Evolutionary conservation across 2,329 filamentous ascomycete species (phyloP).

Genomic region (Ceratocystis papillata): DNA sequence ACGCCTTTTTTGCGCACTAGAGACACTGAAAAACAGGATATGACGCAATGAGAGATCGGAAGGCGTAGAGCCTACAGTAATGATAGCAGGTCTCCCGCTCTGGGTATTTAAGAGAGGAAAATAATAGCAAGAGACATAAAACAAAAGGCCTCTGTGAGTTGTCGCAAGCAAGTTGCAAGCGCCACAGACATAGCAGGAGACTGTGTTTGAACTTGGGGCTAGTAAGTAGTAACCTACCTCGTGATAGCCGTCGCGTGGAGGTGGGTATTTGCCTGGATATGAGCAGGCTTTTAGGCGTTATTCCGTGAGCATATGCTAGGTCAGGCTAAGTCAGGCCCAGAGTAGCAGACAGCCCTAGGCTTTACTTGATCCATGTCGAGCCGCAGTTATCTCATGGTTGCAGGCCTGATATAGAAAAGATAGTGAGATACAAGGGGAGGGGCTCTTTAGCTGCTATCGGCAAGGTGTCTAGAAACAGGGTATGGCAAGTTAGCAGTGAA

Average conservation of each 20-base stretch:
- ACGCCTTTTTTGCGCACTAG: conserved; percentile 20
- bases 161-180: too few relatives aligned
- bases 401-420: not conserved
- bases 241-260: not conserved
- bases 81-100: not conserved
- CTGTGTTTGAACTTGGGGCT: not conserved
- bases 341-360: not conserved
- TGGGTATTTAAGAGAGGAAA: conserved; percentile 3
- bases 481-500: not conserved
- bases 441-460: conserved; percentile 19
- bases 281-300: not conserved
- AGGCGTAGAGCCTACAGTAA: not conserved
- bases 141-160: not conserved
- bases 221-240: not conserved
- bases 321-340: not conserved
- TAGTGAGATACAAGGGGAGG: not conserved
- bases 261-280: not conserved
- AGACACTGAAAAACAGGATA: not conserved
- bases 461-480: conserved; percentile 20
- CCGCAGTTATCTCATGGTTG: not conserved
- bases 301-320: not conserved
- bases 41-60: not conserved
- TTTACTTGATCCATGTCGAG: not conserved
- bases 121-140: conserved; percentile 3
- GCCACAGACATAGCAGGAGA: not conserved